Conservation (phyloP, 2,329 filamentous ascomycete genomes). For the Triangularia setosa region DNA sequence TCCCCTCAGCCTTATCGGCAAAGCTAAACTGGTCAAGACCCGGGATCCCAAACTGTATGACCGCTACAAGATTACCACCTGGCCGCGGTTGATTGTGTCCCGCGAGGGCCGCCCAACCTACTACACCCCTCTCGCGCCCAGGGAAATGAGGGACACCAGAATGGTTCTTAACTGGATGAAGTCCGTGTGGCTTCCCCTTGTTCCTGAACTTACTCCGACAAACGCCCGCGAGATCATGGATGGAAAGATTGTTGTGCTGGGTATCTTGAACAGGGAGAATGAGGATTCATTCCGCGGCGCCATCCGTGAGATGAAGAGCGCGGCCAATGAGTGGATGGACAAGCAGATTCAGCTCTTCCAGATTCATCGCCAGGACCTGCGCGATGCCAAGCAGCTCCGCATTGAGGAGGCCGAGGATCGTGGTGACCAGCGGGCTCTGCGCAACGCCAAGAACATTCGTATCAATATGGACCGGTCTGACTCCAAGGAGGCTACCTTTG, state of each 20-base stretch:
- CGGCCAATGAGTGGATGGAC: constrained; percentile 96
- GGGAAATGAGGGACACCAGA: constrained; percentile 85
- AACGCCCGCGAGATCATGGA: constrained; percentile 96
- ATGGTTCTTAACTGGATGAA: constrained; percentile 90
- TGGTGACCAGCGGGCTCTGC: constrained; percentile 79
- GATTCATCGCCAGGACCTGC: constrained; percentile 85
- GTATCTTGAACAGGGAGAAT: constrained; percentile 76
- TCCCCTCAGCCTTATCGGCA: constrained; percentile 82
- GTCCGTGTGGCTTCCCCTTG: constrained; percentile 90
- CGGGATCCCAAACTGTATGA: constrained; percentile 70
- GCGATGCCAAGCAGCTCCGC: constrained; percentile 89
- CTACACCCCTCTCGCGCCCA: constrained; percentile 80
- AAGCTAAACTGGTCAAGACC: constrained; percentile 89
- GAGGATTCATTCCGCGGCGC: constrained; percentile 73
- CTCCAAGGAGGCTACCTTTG: constrained; percentile 86
- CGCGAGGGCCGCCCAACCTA: constrained; percentile 87
- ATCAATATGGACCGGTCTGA: constrained; percentile 87
- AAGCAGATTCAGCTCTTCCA: constrained; percentile 90
- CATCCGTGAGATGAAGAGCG: constrained; percentile 89
- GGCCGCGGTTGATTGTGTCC: constrained; percentile 88
- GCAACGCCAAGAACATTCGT: constrained; percentile 82
- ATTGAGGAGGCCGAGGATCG: constrained; percentile 96
- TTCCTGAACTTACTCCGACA: constrained; percentile 85
- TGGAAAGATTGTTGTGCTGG: constrained; percentile 89
- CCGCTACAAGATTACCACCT: constrained; percentile 92